A percentile compares a stretch with the other conserved stretches of the same genome.
Conservation (phyloP, 345 rosid genomes). For the Melaleuca quinquenervia region DNA sequence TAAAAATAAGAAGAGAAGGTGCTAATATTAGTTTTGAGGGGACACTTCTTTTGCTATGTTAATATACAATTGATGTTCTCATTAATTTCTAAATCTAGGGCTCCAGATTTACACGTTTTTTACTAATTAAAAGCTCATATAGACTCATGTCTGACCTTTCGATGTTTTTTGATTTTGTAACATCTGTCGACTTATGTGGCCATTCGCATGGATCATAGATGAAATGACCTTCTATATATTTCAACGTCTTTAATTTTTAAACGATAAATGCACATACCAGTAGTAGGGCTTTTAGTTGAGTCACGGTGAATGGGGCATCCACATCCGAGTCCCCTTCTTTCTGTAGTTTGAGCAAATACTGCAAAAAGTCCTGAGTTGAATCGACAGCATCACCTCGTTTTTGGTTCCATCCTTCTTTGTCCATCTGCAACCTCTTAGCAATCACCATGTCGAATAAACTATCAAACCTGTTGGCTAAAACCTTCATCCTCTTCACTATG, state of each 20-base stretch:
- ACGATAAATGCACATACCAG: conserved; percentile 14
- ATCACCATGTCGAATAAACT: conserved; percentile 25
- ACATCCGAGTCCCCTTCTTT: conserved; percentile 18
- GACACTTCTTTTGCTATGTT: background rate
- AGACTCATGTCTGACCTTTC: background rate
- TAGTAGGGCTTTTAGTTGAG: conserved; percentile 41
- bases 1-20: too few species aligned
- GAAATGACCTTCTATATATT: background rate
- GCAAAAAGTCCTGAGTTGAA: conserved; percentile 28
- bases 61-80: background rate
- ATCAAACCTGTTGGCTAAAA: conserved; percentile 16
- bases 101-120: background rate
- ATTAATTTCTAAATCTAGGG: background rate
- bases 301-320: conserved; percentile 24
- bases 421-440: conserved; percentile 9
- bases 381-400: background rate
- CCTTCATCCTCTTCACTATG: conserved; percentile 15
- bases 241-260: background rate
- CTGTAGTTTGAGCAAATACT: conserved; percentile 20
- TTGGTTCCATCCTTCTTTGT: background rate
- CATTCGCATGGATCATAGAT: background rate
- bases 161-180: background rate
- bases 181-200: background rate
- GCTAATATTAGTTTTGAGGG: background rate
- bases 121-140: background rate